A percentile compares a stretch with the other conserved stretches of the same genome.
Evolutionary conservation across 2,329 filamentous ascomycete genomes (phyloP).

Genomic region (Parasarocladium wereldwijsianum): DNA sequence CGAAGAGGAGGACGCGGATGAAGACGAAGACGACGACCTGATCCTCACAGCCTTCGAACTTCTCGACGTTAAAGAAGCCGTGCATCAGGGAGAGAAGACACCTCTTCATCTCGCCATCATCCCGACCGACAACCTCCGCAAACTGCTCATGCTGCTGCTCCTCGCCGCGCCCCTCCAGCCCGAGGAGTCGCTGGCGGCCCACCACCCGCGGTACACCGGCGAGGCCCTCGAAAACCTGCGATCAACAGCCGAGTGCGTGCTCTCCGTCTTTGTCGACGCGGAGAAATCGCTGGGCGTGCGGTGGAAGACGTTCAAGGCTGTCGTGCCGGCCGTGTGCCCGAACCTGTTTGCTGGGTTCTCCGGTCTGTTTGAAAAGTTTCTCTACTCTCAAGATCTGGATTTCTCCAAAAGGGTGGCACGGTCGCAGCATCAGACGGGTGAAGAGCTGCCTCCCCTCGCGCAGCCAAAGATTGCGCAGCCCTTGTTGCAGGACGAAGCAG

Average conservation of each 20-base stretch:
- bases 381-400: constrained; percentile 59
- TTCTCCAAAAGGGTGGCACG: constrained; percentile 37
- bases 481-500: constrained; percentile 33
- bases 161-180: constrained; percentile 49
- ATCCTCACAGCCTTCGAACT: constrained; percentile 55
- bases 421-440: constrained; percentile 27
- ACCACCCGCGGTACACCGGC: constrained; percentile 40
- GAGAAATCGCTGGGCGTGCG: constrained; percentile 50
- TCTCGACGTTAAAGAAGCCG: constrained; percentile 48
- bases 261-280: constrained; percentile 50
- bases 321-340: constrained; percentile 46
- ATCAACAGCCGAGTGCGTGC: constrained; percentile 46
- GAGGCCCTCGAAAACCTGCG: constrained; percentile 43
- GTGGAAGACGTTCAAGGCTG: constrained; percentile 43
- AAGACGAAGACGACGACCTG: constrained; percentile 46
- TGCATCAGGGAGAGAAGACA: constrained; percentile 33
- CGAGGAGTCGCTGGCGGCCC: constrained; percentile 49
- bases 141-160: constrained; percentile 55
- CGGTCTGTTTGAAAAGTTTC: constrained; percentile 58
- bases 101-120: constrained; percentile 52
- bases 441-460: constrained; percentile 7
- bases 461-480: constrained; percentile 30
- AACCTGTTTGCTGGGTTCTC: constrained; percentile 54
- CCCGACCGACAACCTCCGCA: constrained; percentile 58
- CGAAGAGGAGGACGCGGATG: constrained; percentile 25